A percentile compares a stretch with the other conserved stretches of the same genome.
phyloP scores from a whole-genome alignment of 495 filamentous ascomycete genomes.

The Xylaria scruposa region DNA sequence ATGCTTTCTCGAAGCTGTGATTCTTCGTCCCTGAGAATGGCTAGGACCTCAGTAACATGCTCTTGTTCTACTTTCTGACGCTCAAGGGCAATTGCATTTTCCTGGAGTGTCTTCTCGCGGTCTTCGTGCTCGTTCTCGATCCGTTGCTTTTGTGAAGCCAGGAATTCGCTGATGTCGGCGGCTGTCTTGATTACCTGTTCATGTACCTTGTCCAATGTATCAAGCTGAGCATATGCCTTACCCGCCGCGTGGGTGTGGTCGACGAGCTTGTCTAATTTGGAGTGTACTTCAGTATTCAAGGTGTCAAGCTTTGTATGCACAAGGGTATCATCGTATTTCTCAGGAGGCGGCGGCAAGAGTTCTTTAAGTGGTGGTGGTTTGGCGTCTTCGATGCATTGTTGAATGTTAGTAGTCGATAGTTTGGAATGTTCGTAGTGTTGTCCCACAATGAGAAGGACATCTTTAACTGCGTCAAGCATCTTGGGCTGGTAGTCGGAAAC shows the following conservation, averaged over 20 bases:
- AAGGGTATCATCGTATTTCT: slow-evolving; percentile 50
- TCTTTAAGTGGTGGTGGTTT: slow-evolving; percentile 48
- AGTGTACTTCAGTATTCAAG: slow-evolving; percentile 57
- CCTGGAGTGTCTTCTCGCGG: slow-evolving; percentile 80
- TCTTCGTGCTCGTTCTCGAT: slow-evolving; percentile 80
- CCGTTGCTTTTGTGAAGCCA: slow-evolving; percentile 77
- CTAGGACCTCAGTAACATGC: slow-evolving; percentile 75
- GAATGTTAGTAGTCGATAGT: slow-evolving; percentile 49
- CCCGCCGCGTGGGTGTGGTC: slow-evolving; percentile 65
- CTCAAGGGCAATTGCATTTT: slow-evolving; percentile 81
- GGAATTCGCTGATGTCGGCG: slow-evolving; percentile 83
- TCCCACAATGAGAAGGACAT: slow-evolving; percentile 79
- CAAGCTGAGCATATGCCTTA: slow-evolving; percentile 66
- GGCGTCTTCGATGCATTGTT: slow-evolving; percentile 62
- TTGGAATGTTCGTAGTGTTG: slow-evolving; percentile 81
- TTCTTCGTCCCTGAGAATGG: slow-evolving; percentile 61
- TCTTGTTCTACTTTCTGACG: slow-evolving; percentile 78
- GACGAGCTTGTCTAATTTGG: slow-evolving; percentile 86
- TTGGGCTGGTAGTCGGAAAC: slow-evolving; percentile 83
- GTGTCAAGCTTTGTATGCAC: slow-evolving; percentile 44
- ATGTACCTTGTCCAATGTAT: slow-evolving; percentile 87
- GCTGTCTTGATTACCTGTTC: slow-evolving; percentile 87
- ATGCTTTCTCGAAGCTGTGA: slow-evolving; percentile 48
- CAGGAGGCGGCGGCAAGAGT: slow-evolving; percentile 45
- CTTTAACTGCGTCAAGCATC: slow-evolving; percentile 79